phyloP scores from a whole-genome alignment of 495 filamentous ascomycete species.

The Aspergillus coremiiformis region DNA sequence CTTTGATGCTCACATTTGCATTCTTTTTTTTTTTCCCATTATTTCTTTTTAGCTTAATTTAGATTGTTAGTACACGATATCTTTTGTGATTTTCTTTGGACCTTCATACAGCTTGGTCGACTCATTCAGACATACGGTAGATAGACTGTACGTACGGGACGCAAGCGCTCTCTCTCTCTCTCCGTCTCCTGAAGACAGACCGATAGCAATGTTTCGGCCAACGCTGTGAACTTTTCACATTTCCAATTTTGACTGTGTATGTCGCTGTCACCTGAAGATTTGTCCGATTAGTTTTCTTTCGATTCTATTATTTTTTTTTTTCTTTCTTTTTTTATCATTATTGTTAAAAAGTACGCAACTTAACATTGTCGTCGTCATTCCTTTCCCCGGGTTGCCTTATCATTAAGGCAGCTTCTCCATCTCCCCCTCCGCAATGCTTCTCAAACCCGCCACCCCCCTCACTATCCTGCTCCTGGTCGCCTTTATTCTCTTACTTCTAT shows the following conservation, averaged over 20 bases:
- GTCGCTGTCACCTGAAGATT: conserved; percentile 10
- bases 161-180: background rate
- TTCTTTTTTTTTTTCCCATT: background rate
- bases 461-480: conserved; percentile 77
- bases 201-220: conserved; percentile 7
- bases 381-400: background rate
- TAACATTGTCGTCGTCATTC: background rate
- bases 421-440: conserved; percentile 35
- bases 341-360: too few relatives aligned
- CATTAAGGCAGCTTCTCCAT: background rate
- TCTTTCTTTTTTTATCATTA: background rate
- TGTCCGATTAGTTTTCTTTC: too few relatives aligned
- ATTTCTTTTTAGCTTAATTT: background rate
- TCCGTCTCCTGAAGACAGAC: background rate
- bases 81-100: background rate
- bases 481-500: conserved; percentile 76
- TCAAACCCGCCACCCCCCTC: conserved; percentile 91
- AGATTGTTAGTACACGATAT: background rate
- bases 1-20: background rate
- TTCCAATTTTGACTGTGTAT: conserved; percentile 1
- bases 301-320: too few relatives aligned
- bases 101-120: background rate
- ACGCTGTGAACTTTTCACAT: conserved; percentile 7
- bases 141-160: background rate
- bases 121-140: too few relatives aligned